phyloP scores from a whole-genome alignment of 805 yeast species.

The Saccharomycopsis fodiens region DNA sequence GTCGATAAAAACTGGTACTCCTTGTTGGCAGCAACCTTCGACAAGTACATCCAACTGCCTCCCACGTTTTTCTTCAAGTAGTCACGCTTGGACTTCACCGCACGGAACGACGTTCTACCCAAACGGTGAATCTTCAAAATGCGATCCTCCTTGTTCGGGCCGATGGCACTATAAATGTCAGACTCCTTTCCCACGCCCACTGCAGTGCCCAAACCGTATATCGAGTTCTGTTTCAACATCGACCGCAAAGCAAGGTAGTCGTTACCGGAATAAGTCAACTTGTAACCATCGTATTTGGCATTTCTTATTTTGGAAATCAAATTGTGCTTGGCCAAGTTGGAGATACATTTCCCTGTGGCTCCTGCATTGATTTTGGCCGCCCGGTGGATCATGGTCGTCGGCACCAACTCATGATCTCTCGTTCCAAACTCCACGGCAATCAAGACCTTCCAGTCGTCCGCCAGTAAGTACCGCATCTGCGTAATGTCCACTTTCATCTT shows the following conservation, averaged over 20 bases:
- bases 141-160: constrained; percentile 51
- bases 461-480: constrained; percentile 86
- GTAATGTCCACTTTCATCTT: constrained; percentile 87
- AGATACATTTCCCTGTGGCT: constrained; percentile 68
- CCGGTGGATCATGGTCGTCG: constrained; percentile 74
- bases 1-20: constrained; percentile 85
- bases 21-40: constrained; percentile 84
- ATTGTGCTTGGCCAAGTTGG: constrained; percentile 81
- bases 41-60: constrained; percentile 87
- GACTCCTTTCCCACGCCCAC: constrained; percentile 98
- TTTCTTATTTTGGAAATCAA: constrained; percentile 73
- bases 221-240: constrained; percentile 62
- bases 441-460: constrained; percentile 84
- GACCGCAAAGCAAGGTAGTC: constrained; percentile 88
- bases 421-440: constrained; percentile 89
- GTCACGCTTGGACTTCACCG: constrained; percentile 91
- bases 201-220: constrained; percentile 74
- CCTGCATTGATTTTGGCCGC: constrained; percentile 72
- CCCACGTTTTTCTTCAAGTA: constrained; percentile 68
- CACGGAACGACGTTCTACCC: constrained; percentile 88
- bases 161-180: constrained; percentile 81
- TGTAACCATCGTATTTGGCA: constrained; percentile 92
- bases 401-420: constrained; percentile 89
- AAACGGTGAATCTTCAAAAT: constrained; percentile 88
- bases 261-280: constrained; percentile 80